These are phyloP conservation scores for Fusarium longipes DNA, from an alignment of 2,329 filamentous ascomycete species.

Conservation along the genomic window DNA sequence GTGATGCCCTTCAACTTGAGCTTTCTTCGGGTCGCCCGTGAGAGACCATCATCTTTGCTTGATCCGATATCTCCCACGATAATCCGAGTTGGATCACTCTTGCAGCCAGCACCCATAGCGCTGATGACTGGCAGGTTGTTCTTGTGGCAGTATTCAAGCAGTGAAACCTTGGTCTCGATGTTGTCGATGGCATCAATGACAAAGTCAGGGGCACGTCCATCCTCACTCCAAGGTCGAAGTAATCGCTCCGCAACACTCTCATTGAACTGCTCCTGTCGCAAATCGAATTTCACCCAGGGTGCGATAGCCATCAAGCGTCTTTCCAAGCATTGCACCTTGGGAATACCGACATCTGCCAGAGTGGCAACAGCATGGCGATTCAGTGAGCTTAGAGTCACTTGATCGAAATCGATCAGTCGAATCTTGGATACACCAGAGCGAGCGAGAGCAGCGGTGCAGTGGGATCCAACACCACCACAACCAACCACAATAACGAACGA, in stretches of 20 bases:
- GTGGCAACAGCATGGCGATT: slow-evolving; percentile 98
- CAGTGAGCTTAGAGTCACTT: slow-evolving; percentile 92
- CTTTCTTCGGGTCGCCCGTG: slow-evolving; percentile 82
- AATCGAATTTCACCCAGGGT: slow-evolving; percentile 92
- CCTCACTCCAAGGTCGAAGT: slow-evolving; percentile 72
- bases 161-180: slow-evolving; percentile 93
- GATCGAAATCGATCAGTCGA: slow-evolving; percentile 94
- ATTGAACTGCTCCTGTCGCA: slow-evolving; percentile 85
- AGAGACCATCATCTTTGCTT: slow-evolving; percentile 89
- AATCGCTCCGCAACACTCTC: slow-evolving; percentile 72
- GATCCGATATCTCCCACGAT: slow-evolving; percentile 91
- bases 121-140: slow-evolving; percentile 85
- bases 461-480: slow-evolving; percentile 93
- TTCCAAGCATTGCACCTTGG: slow-evolving; percentile 88
- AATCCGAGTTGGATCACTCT: slow-evolving; percentile 85
- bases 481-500: slow-evolving; percentile 92
- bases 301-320: slow-evolving; percentile 85
- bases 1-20: slow-evolving; percentile 82
- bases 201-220: slow-evolving; percentile 77
- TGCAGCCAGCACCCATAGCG: slow-evolving; percentile 96
- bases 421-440: slow-evolving; percentile 90
- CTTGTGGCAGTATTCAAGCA: slow-evolving; percentile 88
- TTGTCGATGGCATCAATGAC: slow-evolving; percentile 99
- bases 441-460: slow-evolving; percentile 85
- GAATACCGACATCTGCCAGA: slow-evolving; percentile 89